Evolutionary conservation across 1,139 yeast genomes (phyloP), one percentile per base, ranked within the genome.

Genomic region (Diutina siamensis): DNA sequence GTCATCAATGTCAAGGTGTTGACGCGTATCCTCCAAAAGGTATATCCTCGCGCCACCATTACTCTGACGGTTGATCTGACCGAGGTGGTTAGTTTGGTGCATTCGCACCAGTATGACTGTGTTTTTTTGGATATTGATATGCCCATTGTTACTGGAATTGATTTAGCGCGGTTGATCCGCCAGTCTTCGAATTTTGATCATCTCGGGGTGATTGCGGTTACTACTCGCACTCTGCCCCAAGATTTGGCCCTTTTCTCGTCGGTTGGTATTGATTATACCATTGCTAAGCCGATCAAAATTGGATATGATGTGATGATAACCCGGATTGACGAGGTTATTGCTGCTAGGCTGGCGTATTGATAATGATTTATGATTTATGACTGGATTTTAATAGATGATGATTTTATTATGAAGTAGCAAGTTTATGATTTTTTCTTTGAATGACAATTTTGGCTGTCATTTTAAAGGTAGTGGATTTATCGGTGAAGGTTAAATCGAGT

Each of bases 121-220:
- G 61, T 68, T 12, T 71, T 71, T 49, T 55, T 71, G 45, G 76
- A 71, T 51, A 71, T 71, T 44, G 76, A 71, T 51, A 71, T 71
- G 76, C 76, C 76, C 2, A 57, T 55, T 7, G 56, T 71, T n/a
- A 57, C 65, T 22, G 76, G 76, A 3, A 55, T 66, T n/a, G 70
- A 70, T 27, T 57, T 71, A 44, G 68, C 72, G 13, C 51, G 52
- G 35, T 48, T 49, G 31, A 58, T 70, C 38, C 55, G 74, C 44
- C 51, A 57, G 28, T 44, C 53, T 5, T 28, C 31, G 12, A 10
- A 17, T 3, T 25, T 22, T 18, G 18, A 25, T 18, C 13, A n/a
- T 20, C 53, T 67, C 48, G 72, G 70, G 2, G 50, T 71, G 10
- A 61, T 71, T 46, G 75, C 75, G 3, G 76, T 71, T 4, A 71